Conservation (phyloP, 768 basidiomycete species). For the Hirschioporus abietinus region DNA sequence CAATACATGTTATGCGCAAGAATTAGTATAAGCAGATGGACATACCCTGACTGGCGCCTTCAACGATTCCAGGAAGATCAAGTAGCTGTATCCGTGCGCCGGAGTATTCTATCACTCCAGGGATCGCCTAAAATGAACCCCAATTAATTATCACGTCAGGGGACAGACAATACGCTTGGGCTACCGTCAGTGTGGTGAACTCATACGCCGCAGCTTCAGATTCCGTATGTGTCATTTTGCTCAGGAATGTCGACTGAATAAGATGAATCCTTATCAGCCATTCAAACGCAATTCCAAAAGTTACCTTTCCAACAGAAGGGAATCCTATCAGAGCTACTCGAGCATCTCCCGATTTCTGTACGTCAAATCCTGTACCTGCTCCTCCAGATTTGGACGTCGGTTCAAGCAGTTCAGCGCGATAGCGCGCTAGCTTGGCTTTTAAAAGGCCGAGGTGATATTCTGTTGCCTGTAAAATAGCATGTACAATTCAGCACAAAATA, state of each 20-base stretch:
- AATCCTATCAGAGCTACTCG: constrained; percentile 91
- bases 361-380: constrained; percentile 82
- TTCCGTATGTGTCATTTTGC: constrained; percentile 87
- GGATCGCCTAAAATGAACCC: constrained; percentile 66
- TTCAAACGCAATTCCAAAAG: neutral
- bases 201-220: constrained; percentile 91
- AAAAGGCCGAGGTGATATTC: constrained; percentile 91
- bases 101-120: constrained; percentile 94
- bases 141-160: neutral
- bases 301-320: constrained; percentile 87
- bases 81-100: constrained; percentile 91
- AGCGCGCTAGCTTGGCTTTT: constrained; percentile 92
- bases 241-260: constrained; percentile 78
- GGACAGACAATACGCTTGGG: neutral
- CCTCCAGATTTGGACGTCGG: constrained; percentile 80
- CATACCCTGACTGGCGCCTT: constrained; percentile 77
- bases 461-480: constrained; percentile 54
- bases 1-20: neutral
- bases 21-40: neutral
- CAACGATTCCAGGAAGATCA: constrained; percentile 94
- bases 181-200: constrained; percentile 86
- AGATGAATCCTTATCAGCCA: neutral
- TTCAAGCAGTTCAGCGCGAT: constrained; percentile 92
- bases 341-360: constrained; percentile 84
- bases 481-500: constrained; percentile 10